Evolutionary conservation across 495 filamentous ascomycete genomes (phyloP), one percentile per base, ranked within the genome.

Genomic region (Penicillium antarcticum): DNA sequence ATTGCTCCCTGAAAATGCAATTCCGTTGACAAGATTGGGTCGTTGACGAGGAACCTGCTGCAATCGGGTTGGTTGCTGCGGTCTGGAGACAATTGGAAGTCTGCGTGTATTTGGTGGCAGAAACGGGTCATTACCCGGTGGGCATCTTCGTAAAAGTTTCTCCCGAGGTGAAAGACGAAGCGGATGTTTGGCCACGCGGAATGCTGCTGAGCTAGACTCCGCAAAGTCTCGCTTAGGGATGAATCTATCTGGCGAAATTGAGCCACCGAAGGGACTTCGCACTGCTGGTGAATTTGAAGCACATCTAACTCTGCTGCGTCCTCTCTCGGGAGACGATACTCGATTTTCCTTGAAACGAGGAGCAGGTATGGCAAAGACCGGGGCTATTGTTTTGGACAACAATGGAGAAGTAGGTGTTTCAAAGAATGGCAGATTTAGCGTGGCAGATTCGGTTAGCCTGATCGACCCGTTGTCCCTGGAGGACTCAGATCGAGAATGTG

Each of bases 91-190:
- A n/a, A 47, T 63, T n/a, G 45, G 33, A 26, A 40, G 31, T 37
- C 46, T 61, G 39, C 56, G 48, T 11, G 48, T 11, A 10, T 42
- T 52, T 33, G 44, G 51, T 58, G 65, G 72, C 48, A 80, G 76
- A 58, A 95, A 94, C 0, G 87, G 83, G 53, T 94, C 87, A 19
- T 80, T 77, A 8, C 73, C 77, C 13, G 71, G 77, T 31, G 73
- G 72, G 26, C 77, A 76, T 43, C 76, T 72, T 4, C 87, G 80
- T 10, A 86, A 63, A 7, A 88, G 57, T 51, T 72, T 84, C 58
- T 92, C 88, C 24, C 72, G 67, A 12, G 71, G 57, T 0, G 81
- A 81, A 32, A 95, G 68, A 45, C 82, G 75, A 21, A 80, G 67
- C 2, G 81, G 71, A 38, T 72, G 65, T 66, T 88, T 92, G 61